These are phyloP conservation scores for Termitomyces sp. DNA, from an alignment of 768 basidiomycete species.

Conservation along the genomic window DNA sequence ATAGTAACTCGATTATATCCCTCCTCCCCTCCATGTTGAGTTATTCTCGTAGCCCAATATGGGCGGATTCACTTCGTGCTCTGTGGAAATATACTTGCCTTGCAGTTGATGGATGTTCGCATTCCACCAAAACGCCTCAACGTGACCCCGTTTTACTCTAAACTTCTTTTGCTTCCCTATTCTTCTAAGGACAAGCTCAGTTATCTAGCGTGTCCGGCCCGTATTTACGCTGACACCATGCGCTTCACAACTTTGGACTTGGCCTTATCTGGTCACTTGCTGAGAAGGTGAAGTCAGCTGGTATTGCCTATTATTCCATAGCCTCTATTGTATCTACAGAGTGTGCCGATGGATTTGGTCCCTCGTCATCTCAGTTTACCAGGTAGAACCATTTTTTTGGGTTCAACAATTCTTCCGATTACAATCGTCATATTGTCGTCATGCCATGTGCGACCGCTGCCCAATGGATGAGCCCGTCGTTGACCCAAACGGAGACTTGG, in stretches of 20 bases:
- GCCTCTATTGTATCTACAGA: neutral
- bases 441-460: neutral
- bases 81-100: neutral
- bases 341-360: neutral
- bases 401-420: neutral
- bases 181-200: no score
- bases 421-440: neutral
- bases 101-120: no score
- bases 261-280: neutral
- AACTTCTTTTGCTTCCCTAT: neutral
- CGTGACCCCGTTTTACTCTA: neutral
- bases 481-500: neutral
- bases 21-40: neutral
- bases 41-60: no score
- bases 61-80: neutral
- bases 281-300: neutral
- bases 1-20: no score
- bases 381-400: neutral
- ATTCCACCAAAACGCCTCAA: neutral
- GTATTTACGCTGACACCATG: neutral
- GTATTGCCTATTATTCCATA: neutral
- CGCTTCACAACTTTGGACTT: neutral
- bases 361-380: neutral
- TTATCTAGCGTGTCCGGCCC: neutral
- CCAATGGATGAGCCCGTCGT: neutral